Base-by-base conservation (phyloP, 805 yeast species). In the Hanseniaspora nectarophila region DNA sequence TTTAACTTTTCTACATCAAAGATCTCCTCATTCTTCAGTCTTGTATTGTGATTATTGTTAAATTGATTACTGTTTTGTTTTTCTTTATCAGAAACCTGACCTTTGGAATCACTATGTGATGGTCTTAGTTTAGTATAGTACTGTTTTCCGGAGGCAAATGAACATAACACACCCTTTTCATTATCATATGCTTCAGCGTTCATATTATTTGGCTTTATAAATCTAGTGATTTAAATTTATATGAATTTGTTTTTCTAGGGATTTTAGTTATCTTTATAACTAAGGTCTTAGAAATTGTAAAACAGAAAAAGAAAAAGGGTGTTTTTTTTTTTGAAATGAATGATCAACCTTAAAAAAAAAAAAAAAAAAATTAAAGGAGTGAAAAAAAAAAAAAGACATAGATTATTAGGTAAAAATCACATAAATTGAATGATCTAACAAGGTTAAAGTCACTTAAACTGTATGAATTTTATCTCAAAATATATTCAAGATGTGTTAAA, bases 1-100 rank as follows among this genome's bases (percentile, higher is more conserved):
- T 75, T 79, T 53, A 92, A 40, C 21, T 48, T 48, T 23, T 39
- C 26, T 5, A 33, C 4, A 38, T 48, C 52, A 40, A 40, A 48
- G n/a, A 48, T 24, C 16, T 48, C 52, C 10, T 48, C 45, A 40
- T 48, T 32, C 5, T 23, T 21, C 18, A 48, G 9, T 32, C 52
- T 48, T 15, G 10, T 24, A 20, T 40, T 24, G 16, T 37, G 37
- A 10, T 48, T 48, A 24, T 40, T 48, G 24, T 39, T 48, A 20
- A 48, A 48, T 6, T 16, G 39, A 26, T 48, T 48, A 13, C 10
- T 45, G 24, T 45, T 24, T 18, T 45, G 35, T 8, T 23, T 20
- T 6, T 21, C 16, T 20, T 40, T 29, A 16, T 39, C 31, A 21
- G 12, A 20, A 18, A n/a, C 8, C 15, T 24, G 33, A 9, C n/a